Base-by-base conservation (phyloP, 371 early-diverging fungal genomes). In the Rhizopus stolonifer region DNA sequence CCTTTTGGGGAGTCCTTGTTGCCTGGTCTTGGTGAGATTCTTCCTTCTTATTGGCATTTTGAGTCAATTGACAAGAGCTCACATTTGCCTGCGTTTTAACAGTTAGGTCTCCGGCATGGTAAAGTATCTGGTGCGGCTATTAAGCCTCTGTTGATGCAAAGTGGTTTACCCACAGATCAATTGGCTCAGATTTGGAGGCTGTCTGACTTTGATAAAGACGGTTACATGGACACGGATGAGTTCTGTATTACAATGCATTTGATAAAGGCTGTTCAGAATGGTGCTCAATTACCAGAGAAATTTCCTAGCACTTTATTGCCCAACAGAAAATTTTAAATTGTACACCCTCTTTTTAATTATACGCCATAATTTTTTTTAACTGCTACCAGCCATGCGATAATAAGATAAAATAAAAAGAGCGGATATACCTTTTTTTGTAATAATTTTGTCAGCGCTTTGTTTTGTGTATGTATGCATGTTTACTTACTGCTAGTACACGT, bases 321-420 rank as follows among this genome's bases (percentile, higher is more conserved):
- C 14, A 58, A 56, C 24, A 56, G 68, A 33, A 77, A 73, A 47
- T 58, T 70, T 33, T 75, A 65, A 64, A 15, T 45, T 36, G 15
- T 11, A 29, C 11, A 29, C 11, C 29, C 6, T 29, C 9, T 7
- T 15, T 45, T 45, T n/a, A 45, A 25, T 22, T n/a, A n/a, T n/a
- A n/a, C n/a, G n/a, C n/a, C n/a, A n/a, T n/a, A n/a, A n/a, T n/a
- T n/a, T n/a, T n/a, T n/a, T n/a, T n/a, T n/a, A n/a, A 90, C 85
- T 33, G 88, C 70, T 38, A 95, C 87, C 74, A 95, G 82, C 95
- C 95, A 96, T 15, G 84, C 88, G 60, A 96, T 89, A 55, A 90
- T 74, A 47, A 94, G 92, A 67, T 94, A 96, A 60, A 96, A 96
- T 56, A 96, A 72, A 60, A 87, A 88, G 31, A 96, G 82, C 32